Percentiles rank a stretch among this genome's conserved stretches.
These are phyloP conservation scores for Arbutus unedo DNA, from an alignment of 148 eudicot species.

Conservation along the genomic window DNA sequence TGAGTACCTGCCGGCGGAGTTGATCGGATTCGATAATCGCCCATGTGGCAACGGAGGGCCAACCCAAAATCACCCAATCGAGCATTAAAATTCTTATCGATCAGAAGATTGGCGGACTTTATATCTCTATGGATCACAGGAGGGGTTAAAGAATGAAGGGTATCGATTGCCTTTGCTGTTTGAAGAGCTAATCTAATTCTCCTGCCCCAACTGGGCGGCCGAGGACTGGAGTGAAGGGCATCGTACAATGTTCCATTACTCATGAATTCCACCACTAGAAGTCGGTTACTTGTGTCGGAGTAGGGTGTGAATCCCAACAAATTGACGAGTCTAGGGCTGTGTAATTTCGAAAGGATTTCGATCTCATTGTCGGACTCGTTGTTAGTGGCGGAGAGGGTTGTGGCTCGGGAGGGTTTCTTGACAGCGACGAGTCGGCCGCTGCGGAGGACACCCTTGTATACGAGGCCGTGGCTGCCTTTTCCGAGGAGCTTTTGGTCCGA, in stretches of 20 bases:
- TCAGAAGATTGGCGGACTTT: constrained; percentile 82
- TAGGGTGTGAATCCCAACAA: constrained; percentile 54
- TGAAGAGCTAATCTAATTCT: constrained; percentile 60
- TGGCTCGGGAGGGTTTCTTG: constrained; percentile 33
- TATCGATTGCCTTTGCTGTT: constrained; percentile 61
- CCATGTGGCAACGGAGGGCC: constrained; percentile 56
- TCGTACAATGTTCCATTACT: constrained; percentile 83
- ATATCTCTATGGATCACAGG: constrained; percentile 91
- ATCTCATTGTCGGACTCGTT: constrained; percentile 76
- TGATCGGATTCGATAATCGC: constrained; percentile 50
- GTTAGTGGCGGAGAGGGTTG: background rate
- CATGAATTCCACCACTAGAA: constrained; percentile 87
- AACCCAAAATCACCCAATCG: constrained; percentile 82
- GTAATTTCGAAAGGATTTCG: constrained; percentile 56
- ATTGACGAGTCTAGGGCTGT: constrained; percentile 74
- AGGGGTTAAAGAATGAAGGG: constrained; percentile 61
- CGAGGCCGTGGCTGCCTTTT: constrained; percentile 89
- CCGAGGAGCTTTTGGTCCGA: constrained; percentile 74
- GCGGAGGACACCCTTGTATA: constrained; percentile 73
- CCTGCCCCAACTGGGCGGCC: constrained; percentile 58
- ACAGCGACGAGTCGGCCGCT: constrained; percentile 75
- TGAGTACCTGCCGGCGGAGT: constrained; percentile 80
- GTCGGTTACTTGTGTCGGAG: constrained; percentile 31
- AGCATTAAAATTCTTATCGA: constrained; percentile 60
- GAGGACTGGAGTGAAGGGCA: constrained; percentile 45